Base-by-base conservation (phyloP, 352 stramenopile genomes). In the Globisporangium iwayamae region DNA sequence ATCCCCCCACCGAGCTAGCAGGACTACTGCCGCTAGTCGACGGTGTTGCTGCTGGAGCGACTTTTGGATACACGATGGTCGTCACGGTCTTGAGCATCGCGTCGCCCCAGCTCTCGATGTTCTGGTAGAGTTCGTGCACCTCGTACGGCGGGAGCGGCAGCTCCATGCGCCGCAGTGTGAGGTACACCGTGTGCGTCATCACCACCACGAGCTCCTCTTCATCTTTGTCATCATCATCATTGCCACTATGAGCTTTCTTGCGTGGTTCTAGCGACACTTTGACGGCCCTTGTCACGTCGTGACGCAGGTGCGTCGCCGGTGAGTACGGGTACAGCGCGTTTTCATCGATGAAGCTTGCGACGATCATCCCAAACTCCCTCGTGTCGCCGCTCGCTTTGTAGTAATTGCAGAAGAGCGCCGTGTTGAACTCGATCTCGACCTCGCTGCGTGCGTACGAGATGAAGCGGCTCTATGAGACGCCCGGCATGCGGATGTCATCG, bases 241-340 rank as follows among this genome's bases (percentile, higher is more conserved):
- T 32, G 1, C 50, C 58, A 1, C 55, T n/a, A 13, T 51, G n/a
- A 7, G 38, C 54, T 16, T 50, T 58, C 46, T 18, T 22, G 0
- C 36, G 47, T 3, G 28, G 4, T n/a, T 59, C 34, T 10, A 43
- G 18, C 2, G 22, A 25, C 25, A 65, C 34, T 8, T 5, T 50
- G 8, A 54, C 36, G 36, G 48, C 8, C 6, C 2, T 38, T 18
- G 51, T 65, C 18, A 53, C 22, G 16, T 60, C 48, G 14, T 65
- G 34, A 4, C 50, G 60, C 0, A 59, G 6, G 6, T 32, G 60
- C 10, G 39, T 43, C n/a, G 5, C 25, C 0, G 60, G 38, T 1
- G 60, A 65, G 43, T 65, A 60, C 22, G 60, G 60, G 14, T 36
- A 43, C 10, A 58, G 36, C 14, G 53, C 50, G 25, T 65, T 50